phyloP scores from a whole-genome alignment of 2,329 filamentous ascomycete species.

The Pleochaeta shiraiana region DNA sequence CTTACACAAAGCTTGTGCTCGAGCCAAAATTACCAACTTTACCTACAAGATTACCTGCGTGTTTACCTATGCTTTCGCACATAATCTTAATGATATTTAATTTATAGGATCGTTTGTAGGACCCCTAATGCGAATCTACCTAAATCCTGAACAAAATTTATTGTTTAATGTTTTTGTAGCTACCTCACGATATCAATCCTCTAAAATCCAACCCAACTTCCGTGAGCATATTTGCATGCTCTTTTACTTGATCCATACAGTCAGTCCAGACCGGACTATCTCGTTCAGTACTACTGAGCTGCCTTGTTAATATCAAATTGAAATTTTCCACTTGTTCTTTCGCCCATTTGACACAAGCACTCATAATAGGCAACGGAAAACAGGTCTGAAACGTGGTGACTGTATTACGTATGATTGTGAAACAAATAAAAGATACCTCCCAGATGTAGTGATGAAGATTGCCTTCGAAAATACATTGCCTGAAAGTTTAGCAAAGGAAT shows the following conservation, averaged over 20 bases:
- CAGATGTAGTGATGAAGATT: constrained; percentile 86
- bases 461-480: constrained; percentile 88
- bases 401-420: constrained; percentile 84
- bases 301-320: constrained; percentile 59
- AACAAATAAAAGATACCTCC: constrained; percentile 89
- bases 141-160: no score
- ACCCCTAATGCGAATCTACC: no score
- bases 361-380: constrained; percentile 74
- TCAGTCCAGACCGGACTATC: constrained; percentile 57
- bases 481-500: constrained; percentile 20
- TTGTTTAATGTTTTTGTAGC: no score
- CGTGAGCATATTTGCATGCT: constrained; percentile 57
- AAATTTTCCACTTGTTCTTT: constrained; percentile 87
- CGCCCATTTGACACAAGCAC: constrained; percentile 94
- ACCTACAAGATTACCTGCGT: no score
- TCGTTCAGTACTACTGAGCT: constrained; percentile 67
- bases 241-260: constrained; percentile 62
- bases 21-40: not conserved
- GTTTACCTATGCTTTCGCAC: no score
- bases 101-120: no score
- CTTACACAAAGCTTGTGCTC: not conserved
- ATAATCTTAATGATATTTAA: no score
- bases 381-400: constrained; percentile 72
- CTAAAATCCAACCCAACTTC: constrained; percentile 83
- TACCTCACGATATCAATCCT: constrained; percentile 48